Evolutionary conservation across 306 rosid genomes (phyloP).

Genomic region (Cajanus cajan): DNA sequence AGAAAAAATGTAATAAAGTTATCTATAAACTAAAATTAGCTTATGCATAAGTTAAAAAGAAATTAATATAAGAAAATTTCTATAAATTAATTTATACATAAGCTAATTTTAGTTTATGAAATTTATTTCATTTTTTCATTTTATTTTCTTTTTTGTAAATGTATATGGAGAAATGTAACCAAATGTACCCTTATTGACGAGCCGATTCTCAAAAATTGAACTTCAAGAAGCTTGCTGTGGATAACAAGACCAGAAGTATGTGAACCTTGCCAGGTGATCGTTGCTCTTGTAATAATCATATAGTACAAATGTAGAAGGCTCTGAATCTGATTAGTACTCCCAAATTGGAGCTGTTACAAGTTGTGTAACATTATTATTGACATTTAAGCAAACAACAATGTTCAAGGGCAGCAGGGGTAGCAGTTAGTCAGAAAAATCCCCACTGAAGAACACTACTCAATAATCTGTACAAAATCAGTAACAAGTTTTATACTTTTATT

Average conservation of each 20-base stretch:
- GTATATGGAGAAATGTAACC: no score
- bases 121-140: no score
- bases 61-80: no score
- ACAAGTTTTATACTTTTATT: slow-evolving; percentile 25
- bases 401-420: background rate
- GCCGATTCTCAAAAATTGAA: background rate
- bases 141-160: no score
- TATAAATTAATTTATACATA: no score
- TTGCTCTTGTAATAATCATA: background rate
- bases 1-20: no score
- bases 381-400: slow-evolving; percentile 31
- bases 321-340: slow-evolving; percentile 14
- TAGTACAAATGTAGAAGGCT: slow-evolving; percentile 16
- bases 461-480: slow-evolving; percentile 36
- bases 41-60: no score
- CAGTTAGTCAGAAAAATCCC: slow-evolving; percentile 40
- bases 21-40: no score
- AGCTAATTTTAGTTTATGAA: no score
- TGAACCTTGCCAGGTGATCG: background rate
- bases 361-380: slow-evolving; percentile 18
- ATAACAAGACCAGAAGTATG: background rate
- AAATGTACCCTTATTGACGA: background rate
- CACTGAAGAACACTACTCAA: slow-evolving; percentile 21
- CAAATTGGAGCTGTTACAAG: slow-evolving; percentile 11
- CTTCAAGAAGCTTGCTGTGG: slow-evolving; percentile 4